Percentiles rank a stretch among this genome's conserved stretches.
Evolutionary conservation across 352 stramenopile genomes (phyloP).

Genomic region (Plasmopara halstedii): DNA sequence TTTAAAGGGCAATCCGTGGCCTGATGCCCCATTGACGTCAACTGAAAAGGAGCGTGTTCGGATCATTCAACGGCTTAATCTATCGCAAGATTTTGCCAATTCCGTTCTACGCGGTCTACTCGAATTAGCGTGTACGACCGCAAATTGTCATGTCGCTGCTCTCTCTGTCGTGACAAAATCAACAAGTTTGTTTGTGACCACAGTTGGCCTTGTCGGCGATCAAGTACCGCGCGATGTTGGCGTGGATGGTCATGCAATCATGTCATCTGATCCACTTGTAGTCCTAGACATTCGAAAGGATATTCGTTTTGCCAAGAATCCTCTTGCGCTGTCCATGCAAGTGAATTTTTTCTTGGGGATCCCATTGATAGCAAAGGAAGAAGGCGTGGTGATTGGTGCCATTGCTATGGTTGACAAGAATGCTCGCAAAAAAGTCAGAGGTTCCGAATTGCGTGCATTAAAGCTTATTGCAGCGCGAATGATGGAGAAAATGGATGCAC

Average conservation of each 20-base stretch:
- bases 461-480: constrained; percentile 60
- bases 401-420: constrained; percentile 64
- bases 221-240: constrained; percentile 71
- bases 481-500: constrained; percentile 64
- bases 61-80: constrained; percentile 56
- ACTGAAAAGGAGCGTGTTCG: constrained; percentile 49
- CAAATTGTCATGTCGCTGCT: constrained; percentile 61
- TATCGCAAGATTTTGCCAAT: constrained; percentile 73
- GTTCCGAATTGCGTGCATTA: constrained; percentile 58
- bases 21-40: constrained; percentile 50
- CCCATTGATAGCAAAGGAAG: constrained; percentile 58
- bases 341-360: constrained; percentile 78
- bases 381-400: constrained; percentile 55
- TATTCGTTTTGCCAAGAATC: constrained; percentile 71
- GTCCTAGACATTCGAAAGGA: constrained; percentile 71
- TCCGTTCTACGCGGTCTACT: constrained; percentile 65
- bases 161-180: constrained; percentile 63
- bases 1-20: constrained; percentile 66
- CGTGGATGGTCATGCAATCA: constrained; percentile 67
- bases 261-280: constrained; percentile 62
- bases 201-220: constrained; percentile 63
- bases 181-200: constrained; percentile 70
- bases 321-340: constrained; percentile 54
- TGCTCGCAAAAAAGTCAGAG: constrained; percentile 53
- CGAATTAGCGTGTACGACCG: constrained; percentile 57